Evolutionary conservation across 2,329 filamentous ascomycete species (phyloP), one percentile per base, ranked within the genome.

Genomic region (Curvularia lunata): DNA sequence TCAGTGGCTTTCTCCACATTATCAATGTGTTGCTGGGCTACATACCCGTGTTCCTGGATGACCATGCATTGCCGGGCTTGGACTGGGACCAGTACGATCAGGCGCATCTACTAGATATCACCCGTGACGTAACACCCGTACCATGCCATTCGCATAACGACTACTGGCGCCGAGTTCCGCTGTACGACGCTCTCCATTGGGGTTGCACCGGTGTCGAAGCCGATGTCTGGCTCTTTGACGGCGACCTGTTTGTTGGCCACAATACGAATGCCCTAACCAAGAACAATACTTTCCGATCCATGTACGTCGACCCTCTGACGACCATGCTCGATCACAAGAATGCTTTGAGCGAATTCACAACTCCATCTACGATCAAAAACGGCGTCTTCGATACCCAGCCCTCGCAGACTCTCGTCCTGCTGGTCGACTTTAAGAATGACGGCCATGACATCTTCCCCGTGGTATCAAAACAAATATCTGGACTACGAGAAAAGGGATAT

Each of bases 61-160:
- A 75, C 6, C 62, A 76, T 13, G 61, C 70, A 19, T 60, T 71
- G 18, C 59, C 66, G 16, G 75, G 75, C 51, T 67, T 77, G 13
- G 68, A 75, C 42, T 85, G 81, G 81, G 78, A 75, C 34, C 68
- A 74, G 25, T 66, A 73, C 9, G 74, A 76, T 32, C 66, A 78
- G 21, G 58, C 69, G 5, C 69, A 72, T 41, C 79, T 82, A 0
- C 78, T 81, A 1, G 82, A 84, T 65, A 76, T 81, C 60, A 84
- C 82, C 4, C 78, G 77, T 21, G 81, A 82, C 48, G 79, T 84
- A 30, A 68, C 73, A 1, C 82, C 84, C 0, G 79, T 83, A 12
- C 77, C 75, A 30, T 85, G 83, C 58, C 84, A 86, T 63, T 85
- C 83, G 3, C 84, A 86, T 65, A 86, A 86, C 64, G 84, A 86